Percentiles rank a stretch among this genome's conserved stretches.
Evolutionary conservation across 148 eudicot species (phyloP).

Genomic region (Simmondsia chinensis): DNA sequence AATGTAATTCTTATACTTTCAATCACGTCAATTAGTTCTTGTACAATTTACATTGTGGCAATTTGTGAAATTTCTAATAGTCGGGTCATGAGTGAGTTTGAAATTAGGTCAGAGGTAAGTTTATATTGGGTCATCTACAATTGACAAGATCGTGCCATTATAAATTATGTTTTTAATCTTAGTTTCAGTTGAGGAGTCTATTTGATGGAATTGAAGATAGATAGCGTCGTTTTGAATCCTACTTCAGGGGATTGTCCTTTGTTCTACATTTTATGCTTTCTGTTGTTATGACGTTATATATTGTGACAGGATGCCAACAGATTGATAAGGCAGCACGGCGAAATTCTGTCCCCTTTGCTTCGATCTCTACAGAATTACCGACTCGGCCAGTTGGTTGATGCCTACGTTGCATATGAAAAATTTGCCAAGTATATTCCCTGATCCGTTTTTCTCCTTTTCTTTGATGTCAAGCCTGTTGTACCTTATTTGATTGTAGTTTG

Average conservation of each 20-base stretch:
- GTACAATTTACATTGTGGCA: too few species aligned
- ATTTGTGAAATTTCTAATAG: too few species aligned
- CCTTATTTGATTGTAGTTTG: background rate
- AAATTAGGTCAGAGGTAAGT: too few species aligned
- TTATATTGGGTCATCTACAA: too few species aligned
- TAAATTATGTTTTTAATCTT: background rate
- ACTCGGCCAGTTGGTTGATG: slow-evolving; percentile 59
- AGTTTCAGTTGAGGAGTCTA: background rate
- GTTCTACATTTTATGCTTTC: background rate
- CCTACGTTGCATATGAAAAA: slow-evolving; percentile 77
- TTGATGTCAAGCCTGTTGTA: too few species aligned
- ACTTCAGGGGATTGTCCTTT: too few species aligned
- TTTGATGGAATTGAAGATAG: background rate
- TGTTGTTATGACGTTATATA: background rate
- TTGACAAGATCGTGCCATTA: too few species aligned
- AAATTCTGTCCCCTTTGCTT: slow-evolving; percentile 56
- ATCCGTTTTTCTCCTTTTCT: background rate
- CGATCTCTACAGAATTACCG: slow-evolving; percentile 72
- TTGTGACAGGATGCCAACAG: slow-evolving; percentile 58
- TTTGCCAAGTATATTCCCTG: slow-evolving; percentile 53
- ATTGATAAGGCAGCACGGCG: slow-evolving; percentile 59
- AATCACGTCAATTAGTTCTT: too few species aligned
- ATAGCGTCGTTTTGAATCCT: too few species aligned
- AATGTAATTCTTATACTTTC: too few species aligned
- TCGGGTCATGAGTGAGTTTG: too few species aligned